Base-by-base conservation (phyloP, 2,329 filamentous ascomycete species). In the Fusarium zealandicum region DNA sequence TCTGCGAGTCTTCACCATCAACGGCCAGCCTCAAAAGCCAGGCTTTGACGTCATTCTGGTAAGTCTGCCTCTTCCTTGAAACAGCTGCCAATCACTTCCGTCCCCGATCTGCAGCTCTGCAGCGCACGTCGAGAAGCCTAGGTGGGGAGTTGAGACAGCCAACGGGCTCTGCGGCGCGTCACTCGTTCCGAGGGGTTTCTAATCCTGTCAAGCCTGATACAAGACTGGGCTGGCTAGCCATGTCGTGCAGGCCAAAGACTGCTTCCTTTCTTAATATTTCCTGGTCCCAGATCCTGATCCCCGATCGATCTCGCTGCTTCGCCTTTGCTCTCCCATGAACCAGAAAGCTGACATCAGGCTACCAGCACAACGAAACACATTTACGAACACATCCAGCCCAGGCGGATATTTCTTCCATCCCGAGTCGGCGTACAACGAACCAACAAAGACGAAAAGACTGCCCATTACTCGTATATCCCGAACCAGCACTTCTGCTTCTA, bases 1-100 rank as follows among this genome's bases (percentile, higher is more conserved):
- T 57, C 22, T 42, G 37, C 35, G 11, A 16, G 43, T 32, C 31
- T 37, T 57, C 39, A 57, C 27, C 14, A 31, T 41, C 18, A 35
- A 58, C 39, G 31, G 39, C 12, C 48, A 44, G 25, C 33, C 40
- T 58, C 51, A 51, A 46, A 25, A 14, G 25, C 32, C 5, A 35
- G 35, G 45, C 54, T 63, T 63, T 68, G 63, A 67, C 65, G 65
- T 67, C 65, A 67, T 66, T 51, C 42, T 51, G 54, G 65, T 67
- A 57, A 65, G 61, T 66, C 30, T 52, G 37, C 40, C 10, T 48
- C 39, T 59, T 54, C 41, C 53, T 58, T 62, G 39, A 38, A 60
- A 54, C 52, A 40, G 48, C 40, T 52, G 40, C 53, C 48, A 59
- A 57, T 50, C 51, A 36, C 30, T 45, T 52, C 25, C 45, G 37